Conservation (phyloP, 2,329 filamentous ascomycete species). For the Pezicula neosporulosa region DNA sequence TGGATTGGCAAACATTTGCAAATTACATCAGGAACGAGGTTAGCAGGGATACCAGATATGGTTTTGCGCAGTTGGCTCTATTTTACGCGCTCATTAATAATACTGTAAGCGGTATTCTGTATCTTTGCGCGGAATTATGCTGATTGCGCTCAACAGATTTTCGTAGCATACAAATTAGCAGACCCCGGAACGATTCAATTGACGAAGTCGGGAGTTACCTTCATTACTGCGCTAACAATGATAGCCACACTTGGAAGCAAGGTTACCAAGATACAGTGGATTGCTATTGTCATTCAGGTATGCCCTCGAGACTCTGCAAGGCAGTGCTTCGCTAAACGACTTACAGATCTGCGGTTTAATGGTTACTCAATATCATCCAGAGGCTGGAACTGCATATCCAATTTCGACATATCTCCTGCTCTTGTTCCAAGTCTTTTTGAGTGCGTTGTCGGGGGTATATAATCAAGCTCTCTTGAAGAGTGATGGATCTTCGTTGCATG, state of each 20-base stretch:
- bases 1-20: conserved; percentile 2
- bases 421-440: conserved; percentile 29
- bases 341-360: conserved; percentile 25
- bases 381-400: conserved; percentile 25
- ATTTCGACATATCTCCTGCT: conserved; percentile 28
- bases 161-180: conserved; percentile 28
- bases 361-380: conserved; percentile 28
- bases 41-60: conserved; percentile 26
- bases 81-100: conserved; percentile 33
- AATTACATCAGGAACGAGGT: conserved; percentile 18
- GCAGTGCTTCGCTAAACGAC: not conserved
- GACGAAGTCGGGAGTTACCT: conserved; percentile 29
- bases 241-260: conserved; percentile 22
- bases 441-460: conserved; percentile 30
- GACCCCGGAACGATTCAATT: conserved; percentile 31
- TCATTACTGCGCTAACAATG: conserved; percentile 30
- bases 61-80: conserved; percentile 29
- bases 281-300: conserved; percentile 29
- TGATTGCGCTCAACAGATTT: conserved; percentile 22
- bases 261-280: conserved; percentile 29
- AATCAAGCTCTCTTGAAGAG: conserved; percentile 31
- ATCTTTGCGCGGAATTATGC: not conserved
- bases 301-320: not conserved
- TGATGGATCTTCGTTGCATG: conserved; percentile 29
- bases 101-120: conserved; percentile 15